Evolutionary conservation across 305 asterid genomes (phyloP), one percentile per base, ranked within the genome.

Genomic region (Striga hermonthica): DNA sequence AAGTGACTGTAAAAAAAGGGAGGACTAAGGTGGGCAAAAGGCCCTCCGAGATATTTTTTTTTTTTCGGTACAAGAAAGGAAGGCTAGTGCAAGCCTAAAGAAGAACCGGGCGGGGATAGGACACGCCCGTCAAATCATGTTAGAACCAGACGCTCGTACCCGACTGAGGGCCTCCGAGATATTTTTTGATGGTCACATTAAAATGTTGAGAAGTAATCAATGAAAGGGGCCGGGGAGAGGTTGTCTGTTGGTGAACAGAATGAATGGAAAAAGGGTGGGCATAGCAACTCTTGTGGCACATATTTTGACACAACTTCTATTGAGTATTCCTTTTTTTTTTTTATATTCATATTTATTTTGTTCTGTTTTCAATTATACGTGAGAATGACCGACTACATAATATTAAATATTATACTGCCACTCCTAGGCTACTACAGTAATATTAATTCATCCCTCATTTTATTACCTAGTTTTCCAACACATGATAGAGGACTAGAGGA

Each of bases 191-290:
- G 31, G 11, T 36, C 47, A 22, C 62, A 60, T 34, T 58, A 28
- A 11, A 47, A 49, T 50, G 52, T 4, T 44, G 4, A 36, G 45
- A 55, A 45, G 39, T 9, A 72, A 54, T 62, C 12, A 55, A 65
- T 69, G 61, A 37, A 49, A 35, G 9, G 72, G 66, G 70, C 70
- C 69, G 68, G 76, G 55, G 47, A 9, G 62, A 56, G 60, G 60
- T 57, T 78, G 82, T 71, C 76, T 76, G 85, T 63, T 83, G 81
- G 75, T 75, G 65, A 34, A 75, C 35, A 53, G 72, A 62, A 66
- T 53, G 66, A 71, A 57, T 57, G 56, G 72, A 37, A 64, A 64
- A 41, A 66, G 52, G 39, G 12, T 66, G 70, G 70, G 58, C 80
- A 70, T 15, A 65, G 12, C n/a, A 15, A 8, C 45, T 73, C 64